These are phyloP conservation scores for Exidia glandulosa DNA, from an alignment of 768 basidiomycete species.

Conservation along the genomic window DNA sequence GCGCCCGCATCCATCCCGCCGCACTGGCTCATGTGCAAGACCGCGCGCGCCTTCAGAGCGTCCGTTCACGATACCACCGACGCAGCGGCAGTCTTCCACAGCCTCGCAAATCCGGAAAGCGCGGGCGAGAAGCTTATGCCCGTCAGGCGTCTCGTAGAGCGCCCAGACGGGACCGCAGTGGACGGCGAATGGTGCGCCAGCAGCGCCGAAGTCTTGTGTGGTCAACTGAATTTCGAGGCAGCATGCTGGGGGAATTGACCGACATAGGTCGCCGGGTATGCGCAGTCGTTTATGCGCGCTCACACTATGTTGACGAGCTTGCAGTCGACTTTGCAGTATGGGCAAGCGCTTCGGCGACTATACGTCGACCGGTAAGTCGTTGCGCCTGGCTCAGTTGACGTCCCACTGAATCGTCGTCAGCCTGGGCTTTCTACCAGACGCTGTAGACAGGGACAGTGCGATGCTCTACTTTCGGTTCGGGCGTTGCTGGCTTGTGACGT, in stretches of 20 bases:
- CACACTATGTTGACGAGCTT: conserved; percentile 1
- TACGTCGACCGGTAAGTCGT: conserved; percentile 51
- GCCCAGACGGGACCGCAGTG: conserved; percentile 38
- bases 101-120: neutral
- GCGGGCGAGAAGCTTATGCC: conserved; percentile 13
- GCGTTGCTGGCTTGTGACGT: neutral
- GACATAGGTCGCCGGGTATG: conserved; percentile 52
- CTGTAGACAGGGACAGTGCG: conserved; percentile 29
- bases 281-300: neutral
- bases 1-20: conserved; percentile 56
- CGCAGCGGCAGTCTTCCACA: neutral
- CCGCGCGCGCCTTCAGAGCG: conserved; percentile 14
- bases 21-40: conserved; percentile 33
- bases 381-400: neutral
- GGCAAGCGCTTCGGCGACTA: conserved; percentile 43
- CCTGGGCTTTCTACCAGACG: conserved; percentile 52
- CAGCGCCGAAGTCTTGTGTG: neutral
- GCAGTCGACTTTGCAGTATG: conserved; percentile 59
- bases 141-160: conserved; percentile 42
- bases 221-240: conserved; percentile 13
- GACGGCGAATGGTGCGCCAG: conserved; percentile 54
- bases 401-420: conserved; percentile 14
- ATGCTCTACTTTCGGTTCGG: conserved; percentile 46
- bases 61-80: conserved; percentile 7
- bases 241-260: conserved; percentile 62